A percentile compares a stretch with the other conserved stretches of the same genome.
Conservation (phyloP, 1,284 basidiomycete genomes). For the Apiotrichum porosum region DNA sequence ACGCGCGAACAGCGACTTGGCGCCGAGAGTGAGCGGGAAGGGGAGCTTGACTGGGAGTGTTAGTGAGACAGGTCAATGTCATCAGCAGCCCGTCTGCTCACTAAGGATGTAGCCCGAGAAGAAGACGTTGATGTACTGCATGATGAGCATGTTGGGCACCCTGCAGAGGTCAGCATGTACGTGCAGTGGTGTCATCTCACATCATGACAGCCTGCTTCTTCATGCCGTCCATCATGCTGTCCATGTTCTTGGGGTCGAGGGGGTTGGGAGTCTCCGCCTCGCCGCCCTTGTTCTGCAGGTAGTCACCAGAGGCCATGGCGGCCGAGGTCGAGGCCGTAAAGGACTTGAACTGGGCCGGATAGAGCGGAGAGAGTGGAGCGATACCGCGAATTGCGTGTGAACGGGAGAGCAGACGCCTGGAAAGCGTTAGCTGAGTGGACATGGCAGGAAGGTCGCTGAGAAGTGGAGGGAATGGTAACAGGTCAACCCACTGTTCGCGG, state of each 20-base stretch:
- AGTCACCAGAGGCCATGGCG: constrained; percentile 68
- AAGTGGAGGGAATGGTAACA: background rate
- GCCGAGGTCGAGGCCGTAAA: constrained; percentile 68
- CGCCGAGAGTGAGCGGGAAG: constrained; percentile 92
- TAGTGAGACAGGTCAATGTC: constrained; percentile 7
- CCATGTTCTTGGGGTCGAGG: constrained; percentile 89
- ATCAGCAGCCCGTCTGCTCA: constrained; percentile 40
- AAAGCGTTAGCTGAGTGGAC: no score
- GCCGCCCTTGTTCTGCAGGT: constrained; percentile 67
- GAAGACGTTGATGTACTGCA: constrained; percentile 99
- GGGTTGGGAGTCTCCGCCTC: constrained; percentile 57
- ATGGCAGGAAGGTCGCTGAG: background rate
- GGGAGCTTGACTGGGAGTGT: constrained; percentile 86
- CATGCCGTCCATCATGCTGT: constrained; percentile 98
- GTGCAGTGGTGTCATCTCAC: constrained; percentile 20
- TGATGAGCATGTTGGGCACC: constrained; percentile 96
- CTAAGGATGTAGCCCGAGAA: constrained; percentile 97
- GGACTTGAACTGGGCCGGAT: constrained; percentile 65
- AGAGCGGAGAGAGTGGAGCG: constrained; percentile 71
- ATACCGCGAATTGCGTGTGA: constrained; percentile 77
- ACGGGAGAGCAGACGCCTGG: constrained; percentile 74
- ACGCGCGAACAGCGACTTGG: constrained; percentile 98
- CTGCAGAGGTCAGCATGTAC: constrained; percentile 21
- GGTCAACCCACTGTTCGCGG: constrained; percentile 81
- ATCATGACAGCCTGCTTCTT: constrained; percentile 96